Percentiles rank a stretch among this genome's conserved stretches.
phyloP scores from a whole-genome alignment of 2,329 filamentous ascomycete species.

The Ascochyta lentis region DNA sequence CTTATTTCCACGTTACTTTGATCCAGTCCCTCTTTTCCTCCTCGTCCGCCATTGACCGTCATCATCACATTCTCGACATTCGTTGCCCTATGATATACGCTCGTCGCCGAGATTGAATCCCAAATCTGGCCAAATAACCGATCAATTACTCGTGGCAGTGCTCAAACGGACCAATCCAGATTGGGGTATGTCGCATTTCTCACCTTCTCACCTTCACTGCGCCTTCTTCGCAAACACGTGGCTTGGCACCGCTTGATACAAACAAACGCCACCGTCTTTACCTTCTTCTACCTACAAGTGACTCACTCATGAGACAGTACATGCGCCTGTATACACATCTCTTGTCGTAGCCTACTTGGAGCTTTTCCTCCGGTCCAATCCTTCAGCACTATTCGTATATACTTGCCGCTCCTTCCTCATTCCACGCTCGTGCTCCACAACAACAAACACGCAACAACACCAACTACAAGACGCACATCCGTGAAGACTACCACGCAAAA shows the following conservation, averaged over 20 bases:
- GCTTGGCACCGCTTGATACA: conserved; percentile 35
- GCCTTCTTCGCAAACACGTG: conserved; percentile 30
- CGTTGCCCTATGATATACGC: conserved; percentile 4
- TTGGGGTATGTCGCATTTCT: conserved; percentile 21
- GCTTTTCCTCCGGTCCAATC: conserved; percentile 43
- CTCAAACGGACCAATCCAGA: conserved; percentile 10
- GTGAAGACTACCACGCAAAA: conserved; percentile 8
- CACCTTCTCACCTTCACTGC: conserved; percentile 26
- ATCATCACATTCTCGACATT: conserved; percentile 4
- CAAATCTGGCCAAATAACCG: conserved; percentile 3
- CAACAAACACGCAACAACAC: conserved; percentile 15
- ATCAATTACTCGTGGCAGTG: conserved; percentile 7
- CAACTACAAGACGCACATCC: background rate
- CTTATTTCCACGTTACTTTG: background rate
- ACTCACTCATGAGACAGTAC: conserved; percentile 23
- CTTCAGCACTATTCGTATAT: conserved; percentile 35
- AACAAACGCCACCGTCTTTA: conserved; percentile 22
- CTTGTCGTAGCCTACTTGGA: conserved; percentile 33
- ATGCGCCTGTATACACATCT: conserved; percentile 18
- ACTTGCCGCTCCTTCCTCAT: conserved; percentile 28
- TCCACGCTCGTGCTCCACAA: conserved; percentile 21
- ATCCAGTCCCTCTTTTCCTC: background rate
- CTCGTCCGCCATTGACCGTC: background rate
- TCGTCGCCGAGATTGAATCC: conserved; percentile 4
- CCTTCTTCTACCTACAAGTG: conserved; percentile 15